Base-by-base conservation (phyloP, 352 stramenopile species). In the Phytopythium cucurbitacearum region DNA sequence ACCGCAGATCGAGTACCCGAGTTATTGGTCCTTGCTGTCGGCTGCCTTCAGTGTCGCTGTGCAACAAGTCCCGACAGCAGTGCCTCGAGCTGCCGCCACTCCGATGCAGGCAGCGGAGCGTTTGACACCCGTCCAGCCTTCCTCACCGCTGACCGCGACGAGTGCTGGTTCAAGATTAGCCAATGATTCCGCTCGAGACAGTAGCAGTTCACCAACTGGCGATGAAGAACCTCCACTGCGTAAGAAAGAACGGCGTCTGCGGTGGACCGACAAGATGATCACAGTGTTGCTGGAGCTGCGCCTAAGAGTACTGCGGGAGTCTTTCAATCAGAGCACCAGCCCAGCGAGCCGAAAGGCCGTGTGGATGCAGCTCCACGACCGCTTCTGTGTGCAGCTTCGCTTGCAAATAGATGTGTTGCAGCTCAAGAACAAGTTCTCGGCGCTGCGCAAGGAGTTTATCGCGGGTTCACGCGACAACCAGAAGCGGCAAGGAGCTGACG, bases 371-470 rank as follows among this genome's bases (percentile, higher is more conserved):
- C 15, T 47, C 9, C 9, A 7, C 41, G 41, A 33, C 41, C 10
- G 34, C 15, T 47, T 47, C 41, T 28, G 21, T 28, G 21, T 28
- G 1, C 21, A 28, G 21, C 21, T 28, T 28, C 13, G 12, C 41
- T 5, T 28, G 15, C 41, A 47, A 21, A 7, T 34, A 2, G 12
- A 15, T 11, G 41, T 47, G 41, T 21, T 47, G n/a, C 41, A 47
- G 41, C 41, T 47, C 41, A 47, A 47, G 41, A 47, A 47, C 41
- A 47, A 47, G 41, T 47, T 28, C n/a, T 7, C 32, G 8, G n/a
- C 16, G 15, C 13, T 47, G 41, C 41, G 41, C n/a, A 47, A 15
- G 15, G 41, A 47, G 41, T 47, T 35, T 11, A 21, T 34, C 12
- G 13, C 41, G 12, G 6, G 32, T 7, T 7, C 6, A 21, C 41